These are phyloP conservation scores for Blastomyces emzantsi DNA, from an alignment of 2,329 filamentous ascomycete species.

Conservation along the genomic window DNA sequence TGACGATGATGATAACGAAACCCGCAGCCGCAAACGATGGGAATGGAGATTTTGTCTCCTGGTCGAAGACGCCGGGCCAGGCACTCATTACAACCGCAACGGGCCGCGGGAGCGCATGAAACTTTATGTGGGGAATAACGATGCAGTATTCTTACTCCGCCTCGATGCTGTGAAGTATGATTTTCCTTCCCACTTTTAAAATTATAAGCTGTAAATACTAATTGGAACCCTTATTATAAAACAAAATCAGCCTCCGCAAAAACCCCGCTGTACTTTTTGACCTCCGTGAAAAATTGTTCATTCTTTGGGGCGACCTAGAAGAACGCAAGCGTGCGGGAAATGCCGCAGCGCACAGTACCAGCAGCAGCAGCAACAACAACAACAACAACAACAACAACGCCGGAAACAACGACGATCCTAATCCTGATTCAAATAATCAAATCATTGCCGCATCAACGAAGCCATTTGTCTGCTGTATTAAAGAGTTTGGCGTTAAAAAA, in stretches of 20 bases:
- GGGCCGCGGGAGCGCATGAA: constrained; percentile 47
- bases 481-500: constrained; percentile 55
- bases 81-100: constrained; percentile 19
- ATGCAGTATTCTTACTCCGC: constrained; percentile 49
- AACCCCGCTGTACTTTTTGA: constrained; percentile 41
- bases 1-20: constrained; percentile 25
- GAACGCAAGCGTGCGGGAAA: constrained; percentile 50
- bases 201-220: neutral
- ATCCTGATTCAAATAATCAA: constrained; percentile 15
- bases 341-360: constrained; percentile 4
- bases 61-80: constrained; percentile 57
- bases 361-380: neutral
- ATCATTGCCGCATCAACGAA: constrained; percentile 40
- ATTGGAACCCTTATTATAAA: neutral
- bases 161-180: constrained; percentile 48
- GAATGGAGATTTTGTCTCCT: constrained; percentile 77
- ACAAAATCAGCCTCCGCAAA: constrained; percentile 47
- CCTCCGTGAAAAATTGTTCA: constrained; percentile 62
- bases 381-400: neutral
- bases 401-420: neutral
- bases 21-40: constrained; percentile 43
- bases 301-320: constrained; percentile 79
- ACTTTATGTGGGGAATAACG: constrained; percentile 55
- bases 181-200: constrained; percentile 10
- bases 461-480: constrained; percentile 61